Conservation (phyloP, 1,284 basidiomycete genomes). For the Malassezia caprae region DNA sequence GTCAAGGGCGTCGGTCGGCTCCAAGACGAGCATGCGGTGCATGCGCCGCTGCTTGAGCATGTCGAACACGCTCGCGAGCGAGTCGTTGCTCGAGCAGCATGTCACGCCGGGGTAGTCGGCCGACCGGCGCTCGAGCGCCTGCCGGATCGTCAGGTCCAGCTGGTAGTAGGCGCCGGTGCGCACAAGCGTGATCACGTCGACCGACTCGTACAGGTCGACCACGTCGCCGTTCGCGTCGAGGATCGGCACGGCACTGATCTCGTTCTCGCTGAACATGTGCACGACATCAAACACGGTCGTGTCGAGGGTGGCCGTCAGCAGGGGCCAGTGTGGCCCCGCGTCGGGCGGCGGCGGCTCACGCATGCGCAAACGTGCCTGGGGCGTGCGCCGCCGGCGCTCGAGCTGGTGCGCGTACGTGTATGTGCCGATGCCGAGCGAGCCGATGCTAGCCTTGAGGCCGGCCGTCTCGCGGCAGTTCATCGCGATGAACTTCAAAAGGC, state of each 20-base stretch:
- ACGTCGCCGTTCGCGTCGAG: slow-evolving; percentile 86
- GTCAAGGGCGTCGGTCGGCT: slow-evolving; percentile 18
- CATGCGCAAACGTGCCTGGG: slow-evolving; percentile 4
- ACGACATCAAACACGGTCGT: slow-evolving; percentile 97
- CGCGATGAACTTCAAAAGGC: slow-evolving; percentile 94
- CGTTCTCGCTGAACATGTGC: slow-evolving; percentile 91
- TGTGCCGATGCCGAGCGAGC: slow-evolving; percentile 82
- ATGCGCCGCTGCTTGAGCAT: slow-evolving; percentile 86
- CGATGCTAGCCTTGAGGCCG: slow-evolving; percentile 60
- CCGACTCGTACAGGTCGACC: slow-evolving; percentile 93
- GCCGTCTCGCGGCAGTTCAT: slow-evolving; percentile 59
- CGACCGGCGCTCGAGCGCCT: slow-evolving; percentile 74
- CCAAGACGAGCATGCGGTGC: slow-evolving; percentile 59
- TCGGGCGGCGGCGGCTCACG: slow-evolving; percentile 5
- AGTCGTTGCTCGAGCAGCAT: slow-evolving; percentile 85
- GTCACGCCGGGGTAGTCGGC: slow-evolving; percentile 94
- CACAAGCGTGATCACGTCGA: slow-evolving; percentile 78
- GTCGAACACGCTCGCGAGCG: slow-evolving; percentile 80
- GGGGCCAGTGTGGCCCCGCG: slow-evolving; percentile 63
- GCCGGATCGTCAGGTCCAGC: slow-evolving; percentile 85
- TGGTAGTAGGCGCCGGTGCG: slow-evolving; percentile 88
- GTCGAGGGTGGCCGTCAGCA: slow-evolving; percentile 79
- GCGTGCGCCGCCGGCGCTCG: slow-evolving; percentile 1
- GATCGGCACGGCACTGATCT: slow-evolving; percentile 94
- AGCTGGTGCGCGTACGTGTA: slow-evolving; percentile 55